Percentiles rank a stretch among this genome's conserved stretches.
phyloP scores from a whole-genome alignment of 106 monocot genomes.

The Apostasia shenzhenica region DNA sequence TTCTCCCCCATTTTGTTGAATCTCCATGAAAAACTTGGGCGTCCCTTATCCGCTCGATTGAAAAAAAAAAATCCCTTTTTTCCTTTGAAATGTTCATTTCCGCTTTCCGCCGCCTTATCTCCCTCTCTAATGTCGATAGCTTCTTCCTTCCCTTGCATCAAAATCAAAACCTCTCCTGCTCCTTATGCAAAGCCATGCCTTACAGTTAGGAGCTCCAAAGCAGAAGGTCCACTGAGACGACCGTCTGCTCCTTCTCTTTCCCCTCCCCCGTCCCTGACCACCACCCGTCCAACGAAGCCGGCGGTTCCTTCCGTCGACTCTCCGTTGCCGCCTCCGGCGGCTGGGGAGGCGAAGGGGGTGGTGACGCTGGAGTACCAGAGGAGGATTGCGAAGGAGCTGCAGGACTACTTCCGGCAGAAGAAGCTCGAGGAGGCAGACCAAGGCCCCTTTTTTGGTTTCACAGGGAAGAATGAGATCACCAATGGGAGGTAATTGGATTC shows the following conservation, averaged over 20 bases:
- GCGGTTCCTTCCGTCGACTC: slow-evolving; percentile 6
- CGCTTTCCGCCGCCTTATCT: neutral
- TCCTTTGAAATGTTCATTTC: neutral
- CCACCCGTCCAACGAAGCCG: slow-evolving; percentile 22
- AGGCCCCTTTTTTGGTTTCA: slow-evolving; percentile 86
- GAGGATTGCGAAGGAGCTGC: slow-evolving; percentile 90
- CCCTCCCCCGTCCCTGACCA: slow-evolving; percentile 35
- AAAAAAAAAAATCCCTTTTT: neutral
- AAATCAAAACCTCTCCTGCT: slow-evolving; percentile 31
- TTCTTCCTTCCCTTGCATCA: slow-evolving; percentile 53
- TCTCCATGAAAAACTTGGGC: neutral
- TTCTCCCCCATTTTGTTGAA: too few relatives aligned
- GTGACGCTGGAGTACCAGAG: slow-evolving; percentile 94
- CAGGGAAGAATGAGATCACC: slow-evolving; percentile 76
- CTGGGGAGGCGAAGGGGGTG: slow-evolving; percentile 8
- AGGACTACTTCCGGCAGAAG: slow-evolving; percentile 93
- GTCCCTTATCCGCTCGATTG: neutral
- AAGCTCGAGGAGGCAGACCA: slow-evolving; percentile 73
- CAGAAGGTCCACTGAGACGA: slow-evolving; percentile 85
- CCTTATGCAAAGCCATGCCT: slow-evolving; percentile 16
- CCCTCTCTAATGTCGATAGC: slow-evolving; percentile 44
- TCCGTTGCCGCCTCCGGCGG: neutral
- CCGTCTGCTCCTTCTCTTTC: slow-evolving; percentile 45
- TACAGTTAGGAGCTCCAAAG: slow-evolving; percentile 50
- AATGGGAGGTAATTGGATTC: slow-evolving; percentile 66